Conservation (phyloP, 225 moss, liverwort and hornwort species). For the Thuidium tamariscinum region DNA sequence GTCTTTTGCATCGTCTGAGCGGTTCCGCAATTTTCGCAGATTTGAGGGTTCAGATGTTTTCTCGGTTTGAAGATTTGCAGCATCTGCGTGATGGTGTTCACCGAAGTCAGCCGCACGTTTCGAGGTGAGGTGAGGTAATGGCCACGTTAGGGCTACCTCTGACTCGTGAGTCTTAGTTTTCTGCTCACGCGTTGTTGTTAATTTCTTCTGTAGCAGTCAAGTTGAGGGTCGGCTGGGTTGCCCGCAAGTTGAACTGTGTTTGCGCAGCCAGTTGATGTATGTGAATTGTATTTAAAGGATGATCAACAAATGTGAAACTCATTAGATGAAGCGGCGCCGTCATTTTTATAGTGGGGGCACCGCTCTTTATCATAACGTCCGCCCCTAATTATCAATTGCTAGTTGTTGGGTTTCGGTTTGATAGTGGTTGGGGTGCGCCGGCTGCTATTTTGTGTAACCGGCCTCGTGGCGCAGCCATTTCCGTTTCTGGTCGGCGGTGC, state of each 20-base stretch:
- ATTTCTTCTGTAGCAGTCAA: too few relatives aligned
- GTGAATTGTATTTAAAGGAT: not conserved
- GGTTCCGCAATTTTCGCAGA: not conserved
- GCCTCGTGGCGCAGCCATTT: not conserved
- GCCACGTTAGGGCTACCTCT: not conserved
- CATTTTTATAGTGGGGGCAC: not conserved
- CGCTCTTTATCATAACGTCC: not conserved
- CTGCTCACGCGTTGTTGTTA: not conserved
- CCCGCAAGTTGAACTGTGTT: too few relatives aligned
- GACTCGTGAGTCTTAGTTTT: too few relatives aligned
- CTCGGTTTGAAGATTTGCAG: not conserved
- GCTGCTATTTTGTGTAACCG: too few relatives aligned
- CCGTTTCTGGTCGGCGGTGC: not conserved
- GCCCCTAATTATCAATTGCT: not conserved
- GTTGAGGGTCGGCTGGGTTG: not conserved
- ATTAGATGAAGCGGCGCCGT: not conserved
- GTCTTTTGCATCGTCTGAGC: fast-evolving
- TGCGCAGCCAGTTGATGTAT: not conserved
- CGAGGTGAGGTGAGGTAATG: not conserved
- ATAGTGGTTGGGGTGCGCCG: not conserved
- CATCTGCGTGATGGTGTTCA: not conserved
- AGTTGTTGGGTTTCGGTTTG: not conserved
- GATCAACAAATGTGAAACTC: too few relatives aligned
- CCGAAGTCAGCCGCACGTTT: not conserved
- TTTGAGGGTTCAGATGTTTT: too few relatives aligned